phyloP scores from a whole-genome alignment of 768 basidiomycete genomes.

The Calvatia gigantea region DNA sequence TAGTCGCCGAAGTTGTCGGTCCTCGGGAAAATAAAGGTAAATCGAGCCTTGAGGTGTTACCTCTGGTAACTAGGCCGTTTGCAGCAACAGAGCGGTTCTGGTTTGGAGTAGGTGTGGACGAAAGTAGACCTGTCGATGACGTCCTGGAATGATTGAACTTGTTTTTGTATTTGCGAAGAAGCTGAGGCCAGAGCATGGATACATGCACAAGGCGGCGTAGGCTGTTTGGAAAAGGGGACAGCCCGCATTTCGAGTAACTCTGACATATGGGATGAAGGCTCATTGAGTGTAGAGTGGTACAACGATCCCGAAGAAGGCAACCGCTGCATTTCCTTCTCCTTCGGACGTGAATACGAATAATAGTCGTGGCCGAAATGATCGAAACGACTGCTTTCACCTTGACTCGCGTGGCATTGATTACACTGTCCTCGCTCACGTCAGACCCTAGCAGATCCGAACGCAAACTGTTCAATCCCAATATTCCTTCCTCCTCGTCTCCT shows the following conservation, averaged over 20 bases:
- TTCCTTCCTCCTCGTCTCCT: too few relatives aligned
- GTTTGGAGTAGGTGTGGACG: too few relatives aligned
- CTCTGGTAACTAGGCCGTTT: conserved; percentile 16
- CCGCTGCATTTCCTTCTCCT: background rate
- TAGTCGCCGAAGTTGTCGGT: too few relatives aligned
- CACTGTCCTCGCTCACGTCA: background rate
- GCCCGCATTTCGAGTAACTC: background rate
- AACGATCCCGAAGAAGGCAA: conserved; percentile 4
- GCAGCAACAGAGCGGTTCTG: background rate
- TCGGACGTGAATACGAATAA: background rate
- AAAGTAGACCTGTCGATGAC: background rate
- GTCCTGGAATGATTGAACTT: background rate
- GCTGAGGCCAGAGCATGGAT: too few relatives aligned
- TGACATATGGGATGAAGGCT: background rate
- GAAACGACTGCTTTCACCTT: background rate
- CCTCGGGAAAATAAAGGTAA: conserved; percentile 22
- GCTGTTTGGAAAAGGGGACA: conserved; percentile 5
- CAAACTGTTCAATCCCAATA: background rate
- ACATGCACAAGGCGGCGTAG: conserved; percentile 6
- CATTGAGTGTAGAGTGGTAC: conserved; percentile 11
- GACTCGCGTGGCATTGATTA: conserved; percentile 19
- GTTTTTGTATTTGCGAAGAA: background rate
- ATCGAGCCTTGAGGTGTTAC: conserved; percentile 29
- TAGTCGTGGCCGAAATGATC: background rate
- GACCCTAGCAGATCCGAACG: background rate